These are phyloP conservation scores for Chlamydomonas eustigma DNA, from an alignment of 139 green algal species.

Conservation along the genomic window DNA sequence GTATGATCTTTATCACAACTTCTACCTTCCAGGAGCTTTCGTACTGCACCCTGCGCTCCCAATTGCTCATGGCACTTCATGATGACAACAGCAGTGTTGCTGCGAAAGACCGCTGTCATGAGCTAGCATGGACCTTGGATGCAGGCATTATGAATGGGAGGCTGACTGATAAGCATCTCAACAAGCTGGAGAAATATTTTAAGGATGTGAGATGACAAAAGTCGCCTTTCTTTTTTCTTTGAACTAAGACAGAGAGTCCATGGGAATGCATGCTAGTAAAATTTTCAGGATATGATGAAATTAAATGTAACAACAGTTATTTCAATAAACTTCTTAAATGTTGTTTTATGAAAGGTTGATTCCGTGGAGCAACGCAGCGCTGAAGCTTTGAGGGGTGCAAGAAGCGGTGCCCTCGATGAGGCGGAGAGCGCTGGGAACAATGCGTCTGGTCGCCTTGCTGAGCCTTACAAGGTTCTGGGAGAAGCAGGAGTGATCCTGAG, in stretches of 20 bases:
- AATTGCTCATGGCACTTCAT: conserved; percentile 82
- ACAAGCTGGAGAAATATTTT: conserved; percentile 43
- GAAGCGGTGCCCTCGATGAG: conserved; percentile 20
- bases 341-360: too few relatives aligned
- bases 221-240: too few relatives aligned
- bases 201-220: not conserved
- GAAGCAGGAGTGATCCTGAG: conserved; percentile 69
- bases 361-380: not conserved
- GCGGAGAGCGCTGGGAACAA: conserved; percentile 30
- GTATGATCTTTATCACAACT: too few relatives aligned
- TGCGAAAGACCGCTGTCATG: conserved; percentile 37
- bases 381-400: not conserved
- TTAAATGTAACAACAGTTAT: too few relatives aligned
- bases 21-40: conserved; percentile 52
- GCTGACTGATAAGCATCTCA: conserved; percentile 43
- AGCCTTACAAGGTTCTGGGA: conserved; percentile 47
- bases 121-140: conserved; percentile 40
- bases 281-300: too few relatives aligned
- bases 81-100: conserved; percentile 49
- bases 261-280: too few relatives aligned
- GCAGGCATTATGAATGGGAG: conserved; percentile 15
- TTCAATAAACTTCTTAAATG: too few relatives aligned
- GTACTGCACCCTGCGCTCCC: conserved; percentile 60
- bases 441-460: conserved; percentile 22
- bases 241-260: too few relatives aligned